phyloP scores from a whole-genome alignment of 176 grass and related monocot species.

The Calamus simplicifolius region DNA sequence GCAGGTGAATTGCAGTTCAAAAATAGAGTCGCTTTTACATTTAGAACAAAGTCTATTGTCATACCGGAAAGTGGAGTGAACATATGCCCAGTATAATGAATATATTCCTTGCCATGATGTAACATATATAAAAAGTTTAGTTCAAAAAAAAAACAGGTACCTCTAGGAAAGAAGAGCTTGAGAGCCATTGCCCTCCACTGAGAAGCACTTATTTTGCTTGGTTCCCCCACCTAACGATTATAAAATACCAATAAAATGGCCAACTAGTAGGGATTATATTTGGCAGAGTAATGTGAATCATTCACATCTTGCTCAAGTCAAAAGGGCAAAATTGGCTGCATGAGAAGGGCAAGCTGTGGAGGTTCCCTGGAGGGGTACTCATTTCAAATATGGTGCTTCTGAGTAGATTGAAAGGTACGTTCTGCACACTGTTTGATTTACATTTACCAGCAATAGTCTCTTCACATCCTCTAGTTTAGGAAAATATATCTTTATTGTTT shows the following conservation, averaged over 20 bases:
- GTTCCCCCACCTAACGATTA: constrained; percentile 76
- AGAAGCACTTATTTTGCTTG: constrained; percentile 67
- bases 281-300: constrained; percentile 94
- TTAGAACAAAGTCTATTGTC: constrained; percentile 24
- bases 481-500: too few relatives aligned
- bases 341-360: constrained; percentile 78
- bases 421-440: not conserved
- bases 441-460: too few relatives aligned
- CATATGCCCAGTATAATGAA: constrained; percentile 83
- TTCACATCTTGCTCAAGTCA: constrained; percentile 78
- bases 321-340: constrained; percentile 99
- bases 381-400: constrained; percentile 86
- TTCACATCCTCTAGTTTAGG: too few relatives aligned
- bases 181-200: constrained; percentile 60
- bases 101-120: constrained; percentile 71
- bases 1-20: constrained; percentile 39
- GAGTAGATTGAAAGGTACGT: constrained; percentile 89
- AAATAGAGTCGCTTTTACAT: constrained; percentile 52
- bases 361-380: constrained; percentile 98
- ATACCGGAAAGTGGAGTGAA: constrained; percentile 58
- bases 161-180: constrained; percentile 70
- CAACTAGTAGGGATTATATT: constrained; percentile 74
- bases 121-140: constrained; percentile 32
- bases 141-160: constrained; percentile 29
- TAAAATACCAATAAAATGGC: constrained; percentile 92